Evolutionary conservation across 345 rosid species (phyloP).

Genomic region (Boechera retrofracta): DNA sequence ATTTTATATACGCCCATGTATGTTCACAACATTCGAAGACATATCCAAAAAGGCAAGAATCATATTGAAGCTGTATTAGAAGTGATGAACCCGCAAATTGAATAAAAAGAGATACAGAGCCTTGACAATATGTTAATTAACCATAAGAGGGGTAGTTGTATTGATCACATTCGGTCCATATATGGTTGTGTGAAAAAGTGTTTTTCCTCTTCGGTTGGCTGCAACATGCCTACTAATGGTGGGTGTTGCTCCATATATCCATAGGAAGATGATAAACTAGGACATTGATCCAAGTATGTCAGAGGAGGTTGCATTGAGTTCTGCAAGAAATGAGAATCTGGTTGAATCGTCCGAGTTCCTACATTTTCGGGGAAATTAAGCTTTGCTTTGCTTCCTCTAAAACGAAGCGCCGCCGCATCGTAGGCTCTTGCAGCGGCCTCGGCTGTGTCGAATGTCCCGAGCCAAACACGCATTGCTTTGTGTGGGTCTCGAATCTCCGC

Average conservation of each 20-base stretch:
- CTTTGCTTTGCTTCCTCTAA: slow-evolving; percentile 84
- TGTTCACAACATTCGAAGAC: slow-evolving; percentile 2
- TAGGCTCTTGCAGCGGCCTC: slow-evolving; percentile 86
- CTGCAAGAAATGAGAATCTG: slow-evolving; percentile 7
- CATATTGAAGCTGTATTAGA: not conserved
- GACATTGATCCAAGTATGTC: slow-evolving; percentile 14
- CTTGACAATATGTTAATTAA: not conserved
- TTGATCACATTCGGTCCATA: not conserved
- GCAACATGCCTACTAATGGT: not conserved
- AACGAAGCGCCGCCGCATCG: slow-evolving; percentile 75
- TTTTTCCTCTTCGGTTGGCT: not conserved
- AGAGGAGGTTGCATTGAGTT: not conserved
- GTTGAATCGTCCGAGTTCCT: not conserved
- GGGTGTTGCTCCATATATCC: not conserved
- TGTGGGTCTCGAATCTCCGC: slow-evolving; percentile 67
- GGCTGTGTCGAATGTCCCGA: slow-evolving; percentile 84
- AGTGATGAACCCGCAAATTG: not conserved
- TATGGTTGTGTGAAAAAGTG: not conserved
- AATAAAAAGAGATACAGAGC: not conserved
- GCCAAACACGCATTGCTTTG: slow-evolving; percentile 82
- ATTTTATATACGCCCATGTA: not conserved
- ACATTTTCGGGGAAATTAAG: slow-evolving; percentile 33
- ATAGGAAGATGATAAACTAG: not conserved
- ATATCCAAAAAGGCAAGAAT: not conserved
- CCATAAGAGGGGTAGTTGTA: not conserved